Conservation (phyloP, 2,329 filamentous ascomycete species). For the Nigrospora sphaerica region DNA sequence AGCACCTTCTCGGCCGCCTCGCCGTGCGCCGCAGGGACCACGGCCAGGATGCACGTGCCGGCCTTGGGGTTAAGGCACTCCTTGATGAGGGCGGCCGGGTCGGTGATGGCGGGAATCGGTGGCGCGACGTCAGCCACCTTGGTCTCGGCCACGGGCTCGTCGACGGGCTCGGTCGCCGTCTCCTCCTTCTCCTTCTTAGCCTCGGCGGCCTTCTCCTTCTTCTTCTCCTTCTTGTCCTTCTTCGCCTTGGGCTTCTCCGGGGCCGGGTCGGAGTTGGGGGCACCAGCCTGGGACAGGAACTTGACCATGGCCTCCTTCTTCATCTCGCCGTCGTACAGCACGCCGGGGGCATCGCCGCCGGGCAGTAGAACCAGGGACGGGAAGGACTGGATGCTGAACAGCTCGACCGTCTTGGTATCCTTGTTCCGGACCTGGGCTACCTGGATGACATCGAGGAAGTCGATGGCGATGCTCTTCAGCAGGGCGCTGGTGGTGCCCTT, state of each 20-base stretch:
- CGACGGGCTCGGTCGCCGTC: slow-evolving; percentile 15
- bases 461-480: slow-evolving; percentile 78
- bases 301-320: slow-evolving; percentile 76
- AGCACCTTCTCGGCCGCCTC: slow-evolving; percentile 51
- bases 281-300: slow-evolving; percentile 73
- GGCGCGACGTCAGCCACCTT: slow-evolving; percentile 48
- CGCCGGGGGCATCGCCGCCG: slow-evolving; percentile 57
- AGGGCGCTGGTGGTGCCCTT: slow-evolving; percentile 84
- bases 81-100: slow-evolving; percentile 55
- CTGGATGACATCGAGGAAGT: slow-evolving; percentile 74
- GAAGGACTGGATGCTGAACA: slow-evolving; percentile 70
- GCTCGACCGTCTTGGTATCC: slow-evolving; percentile 62
- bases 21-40: slow-evolving; percentile 51
- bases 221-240: slow-evolving; percentile 33
- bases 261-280: slow-evolving; percentile 66
- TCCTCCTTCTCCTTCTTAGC: slow-evolving; percentile 20
- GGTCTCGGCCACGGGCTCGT: slow-evolving; percentile 33
- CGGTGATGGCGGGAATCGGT: slow-evolving; percentile 58
- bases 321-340: slow-evolving; percentile 74
- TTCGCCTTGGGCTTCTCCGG: slow-evolving; percentile 17
- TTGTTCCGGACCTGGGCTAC: slow-evolving; percentile 81
- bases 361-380: slow-evolving; percentile 78
- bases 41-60: slow-evolving; percentile 74
- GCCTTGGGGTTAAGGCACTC: slow-evolving; percentile 71
- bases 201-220: slow-evolving; percentile 25